These are phyloP conservation scores for Nepenthes alata DNA, from an alignment of 179 eudicot species.

Conservation along the genomic window DNA sequence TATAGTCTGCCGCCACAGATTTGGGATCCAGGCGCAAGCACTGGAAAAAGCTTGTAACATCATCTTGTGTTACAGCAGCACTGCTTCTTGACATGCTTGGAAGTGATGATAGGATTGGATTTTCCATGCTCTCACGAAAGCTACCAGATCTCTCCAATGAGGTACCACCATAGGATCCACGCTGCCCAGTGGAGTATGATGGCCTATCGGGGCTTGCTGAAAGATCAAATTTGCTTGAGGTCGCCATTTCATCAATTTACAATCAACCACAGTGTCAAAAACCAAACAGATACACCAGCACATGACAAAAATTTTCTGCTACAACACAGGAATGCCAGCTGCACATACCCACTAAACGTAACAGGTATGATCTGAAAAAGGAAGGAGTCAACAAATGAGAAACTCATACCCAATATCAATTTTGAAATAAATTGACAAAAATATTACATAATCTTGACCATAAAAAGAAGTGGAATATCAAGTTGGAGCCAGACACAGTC, in stretches of 20 bases:
- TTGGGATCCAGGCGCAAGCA: slow-evolving; percentile 54
- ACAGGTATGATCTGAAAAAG: slow-evolving; percentile 16
- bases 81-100: slow-evolving; percentile 51
- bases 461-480: no score
- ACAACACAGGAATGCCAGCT: slow-evolving; percentile 22
- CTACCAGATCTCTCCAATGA: slow-evolving; percentile 56
- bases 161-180: slow-evolving; percentile 34
- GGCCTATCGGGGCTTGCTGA: slow-evolving; percentile 57
- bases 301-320: slow-evolving; percentile 33
- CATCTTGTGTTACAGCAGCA: slow-evolving; percentile 34
- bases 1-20: slow-evolving; percentile 27
- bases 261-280: slow-evolving; percentile 19
- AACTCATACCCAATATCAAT: background rate
- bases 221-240: slow-evolving; percentile 53
- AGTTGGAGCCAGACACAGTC: no score
- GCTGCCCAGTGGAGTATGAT: slow-evolving; percentile 30
- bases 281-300: slow-evolving; percentile 21
- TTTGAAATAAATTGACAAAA: background rate
- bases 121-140: slow-evolving; percentile 52
- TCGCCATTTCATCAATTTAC: slow-evolving; percentile 41
- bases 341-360: slow-evolving; percentile 2
- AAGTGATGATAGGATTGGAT: slow-evolving; percentile 37
- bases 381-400: background rate
- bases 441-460: background rate
- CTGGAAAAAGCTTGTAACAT: slow-evolving; percentile 36